A percentile compares a stretch with the other conserved stretches of the same genome.
phyloP scores from a whole-genome alignment of 2,329 filamentous ascomycete species.

The Curvularia sp. region DNA sequence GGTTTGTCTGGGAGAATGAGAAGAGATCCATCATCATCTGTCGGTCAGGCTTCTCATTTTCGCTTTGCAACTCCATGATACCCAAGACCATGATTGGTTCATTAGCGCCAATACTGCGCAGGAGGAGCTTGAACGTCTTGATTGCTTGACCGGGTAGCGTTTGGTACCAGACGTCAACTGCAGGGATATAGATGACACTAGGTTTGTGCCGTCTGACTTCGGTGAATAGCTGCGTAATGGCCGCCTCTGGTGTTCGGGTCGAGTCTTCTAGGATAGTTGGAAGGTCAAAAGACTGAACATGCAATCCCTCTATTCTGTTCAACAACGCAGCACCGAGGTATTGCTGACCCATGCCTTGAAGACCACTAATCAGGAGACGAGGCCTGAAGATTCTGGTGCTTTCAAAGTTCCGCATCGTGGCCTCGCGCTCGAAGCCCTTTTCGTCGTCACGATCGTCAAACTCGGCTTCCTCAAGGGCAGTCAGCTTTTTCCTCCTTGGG shows the following conservation, averaged over 20 bases:
- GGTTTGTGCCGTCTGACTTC: slow-evolving; percentile 95
- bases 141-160: slow-evolving; percentile 70
- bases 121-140: slow-evolving; percentile 80
- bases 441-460: slow-evolving; percentile 86
- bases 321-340: slow-evolving; percentile 86
- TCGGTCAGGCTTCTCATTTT: slow-evolving; percentile 62
- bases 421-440: slow-evolving; percentile 84
- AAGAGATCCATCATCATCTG: slow-evolving; percentile 80
- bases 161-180: slow-evolving; percentile 85
- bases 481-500: slow-evolving; percentile 83
- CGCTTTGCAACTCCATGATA: slow-evolving; percentile 75
- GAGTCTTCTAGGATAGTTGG: slow-evolving; percentile 84
- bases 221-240: slow-evolving; percentile 86
- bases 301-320: slow-evolving; percentile 89
- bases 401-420: slow-evolving; percentile 75
- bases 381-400: slow-evolving; percentile 87
- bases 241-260: slow-evolving; percentile 81
- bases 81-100: slow-evolving; percentile 89
- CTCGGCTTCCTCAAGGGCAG: slow-evolving; percentile 91
- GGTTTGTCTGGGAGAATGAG: slow-evolving; percentile 81
- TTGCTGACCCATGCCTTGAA: slow-evolving; percentile 88
- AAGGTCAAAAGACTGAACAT: slow-evolving; percentile 94
- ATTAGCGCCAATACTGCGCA: slow-evolving; percentile 83
- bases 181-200: slow-evolving; percentile 92
- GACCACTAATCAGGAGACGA: slow-evolving; percentile 81